Conservation (phyloP, 352 stramenopile species). For the Globisporangium nodosum region DNA sequence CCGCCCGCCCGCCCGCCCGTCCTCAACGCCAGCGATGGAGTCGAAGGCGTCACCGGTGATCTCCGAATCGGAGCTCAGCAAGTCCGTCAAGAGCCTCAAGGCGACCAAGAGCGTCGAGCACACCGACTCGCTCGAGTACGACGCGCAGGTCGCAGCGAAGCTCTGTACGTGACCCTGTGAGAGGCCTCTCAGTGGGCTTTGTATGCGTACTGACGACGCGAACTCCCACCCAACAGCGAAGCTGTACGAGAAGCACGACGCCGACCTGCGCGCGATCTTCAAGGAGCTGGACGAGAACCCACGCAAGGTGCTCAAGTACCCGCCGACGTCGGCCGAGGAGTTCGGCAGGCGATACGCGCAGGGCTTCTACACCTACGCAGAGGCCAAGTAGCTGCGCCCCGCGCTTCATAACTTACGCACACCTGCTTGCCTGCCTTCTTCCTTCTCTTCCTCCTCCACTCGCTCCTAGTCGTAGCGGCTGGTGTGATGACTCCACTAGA, state of each 20-base stretch:
- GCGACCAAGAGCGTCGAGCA: constrained; percentile 60
- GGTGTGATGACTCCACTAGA: background rate
- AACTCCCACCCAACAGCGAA: constrained; percentile 13
- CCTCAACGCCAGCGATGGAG: constrained; percentile 33
- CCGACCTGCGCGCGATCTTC: constrained; percentile 63
- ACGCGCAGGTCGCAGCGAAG: constrained; percentile 44
- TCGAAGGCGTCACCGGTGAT: constrained; percentile 29
- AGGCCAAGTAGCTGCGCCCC: constrained; percentile 46
- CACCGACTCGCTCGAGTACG: constrained; percentile 68
- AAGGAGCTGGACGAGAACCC: constrained; percentile 74
- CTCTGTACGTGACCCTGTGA: constrained; percentile 19
- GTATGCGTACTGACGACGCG: background rate
- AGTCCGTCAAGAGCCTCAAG: constrained; percentile 58
- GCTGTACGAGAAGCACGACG: constrained; percentile 61
- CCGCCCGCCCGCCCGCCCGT: background rate
- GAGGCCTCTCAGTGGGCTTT: too few species aligned
- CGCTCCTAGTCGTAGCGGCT: background rate
- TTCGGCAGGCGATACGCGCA: constrained; percentile 81
- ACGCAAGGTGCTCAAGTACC: constrained; percentile 73
- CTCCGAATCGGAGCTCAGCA: constrained; percentile 52
- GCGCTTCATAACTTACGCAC: background rate
- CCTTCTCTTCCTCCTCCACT: background rate
- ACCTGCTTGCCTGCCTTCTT: background rate
- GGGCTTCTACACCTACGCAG: constrained; percentile 79
- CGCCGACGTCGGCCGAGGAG: constrained; percentile 44